Evolutionary conservation across 1,284 basidiomycete genomes (phyloP).

Genomic region (Macrocystidia cucumis): DNA sequence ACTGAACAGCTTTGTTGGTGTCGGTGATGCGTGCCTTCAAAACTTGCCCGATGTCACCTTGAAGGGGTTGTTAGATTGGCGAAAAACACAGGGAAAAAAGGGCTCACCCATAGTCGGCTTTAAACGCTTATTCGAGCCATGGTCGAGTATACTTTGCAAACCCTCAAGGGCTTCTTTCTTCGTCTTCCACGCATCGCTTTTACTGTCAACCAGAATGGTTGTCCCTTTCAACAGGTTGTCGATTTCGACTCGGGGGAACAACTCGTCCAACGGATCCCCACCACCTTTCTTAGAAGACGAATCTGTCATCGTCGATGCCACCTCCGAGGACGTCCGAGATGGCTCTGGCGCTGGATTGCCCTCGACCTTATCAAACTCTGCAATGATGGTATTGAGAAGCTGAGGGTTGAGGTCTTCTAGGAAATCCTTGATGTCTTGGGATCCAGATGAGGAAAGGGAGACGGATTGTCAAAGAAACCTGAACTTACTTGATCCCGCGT

Average conservation of each 20-base stretch:
- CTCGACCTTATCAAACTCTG: conserved; percentile 94
- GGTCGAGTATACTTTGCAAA: conserved; percentile 79
- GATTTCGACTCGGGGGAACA: conserved; percentile 93
- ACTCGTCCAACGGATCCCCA: conserved; percentile 80
- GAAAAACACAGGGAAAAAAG: conserved; percentile 8
- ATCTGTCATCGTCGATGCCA: conserved; percentile 42
- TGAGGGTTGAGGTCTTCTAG: conserved; percentile 94
- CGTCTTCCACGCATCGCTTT: conserved; percentile 94
- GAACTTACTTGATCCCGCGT: conserved; percentile 79
- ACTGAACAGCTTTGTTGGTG: conserved; percentile 92
- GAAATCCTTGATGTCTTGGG: conserved; percentile 81
- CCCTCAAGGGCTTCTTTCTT: conserved; percentile 94
- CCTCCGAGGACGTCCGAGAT: conserved; percentile 68
- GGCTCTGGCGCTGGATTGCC: conserved; percentile 77
- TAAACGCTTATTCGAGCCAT: conserved; percentile 86
- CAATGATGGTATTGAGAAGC: conserved; percentile 83
- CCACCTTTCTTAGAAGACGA: conserved; percentile 29
- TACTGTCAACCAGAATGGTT: conserved; percentile 73
- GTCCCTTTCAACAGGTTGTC: conserved; percentile 86
- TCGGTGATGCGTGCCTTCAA: conserved; percentile 88
- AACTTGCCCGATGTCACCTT: conserved; percentile 86
- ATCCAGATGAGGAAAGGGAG: neutral
- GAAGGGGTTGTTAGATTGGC: conserved; percentile 4
- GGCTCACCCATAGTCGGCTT: conserved; percentile 83
- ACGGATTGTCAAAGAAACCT: neutral